Evolutionary conservation across 345 rosid genomes (phyloP), one percentile per base, ranked within the genome.

Genomic region (Eucalyptus fibrosa): DNA sequence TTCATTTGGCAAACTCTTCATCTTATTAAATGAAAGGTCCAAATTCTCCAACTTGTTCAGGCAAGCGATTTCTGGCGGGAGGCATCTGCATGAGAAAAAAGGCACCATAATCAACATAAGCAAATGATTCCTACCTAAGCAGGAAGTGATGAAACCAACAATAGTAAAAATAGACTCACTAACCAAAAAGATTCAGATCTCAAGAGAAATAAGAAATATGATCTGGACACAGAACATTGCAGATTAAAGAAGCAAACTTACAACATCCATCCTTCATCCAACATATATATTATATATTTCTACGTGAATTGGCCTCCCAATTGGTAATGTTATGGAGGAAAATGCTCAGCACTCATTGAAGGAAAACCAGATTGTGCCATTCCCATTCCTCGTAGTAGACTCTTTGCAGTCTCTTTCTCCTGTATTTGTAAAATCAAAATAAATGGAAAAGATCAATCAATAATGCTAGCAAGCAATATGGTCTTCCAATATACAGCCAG

Each of bases 41-140:
- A 98, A 91, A 90, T 91, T 92, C 95, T 97, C 97, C 93, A 97
- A 92, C 62, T 93, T 94, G 88, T 88, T 91, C 50, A 98, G 93
- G 95, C 96, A 96, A 77, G 99, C 97, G 91, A 98, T 98, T 95
- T 97, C 99, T 51, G 98, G 94, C 34, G 97, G 99, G 87, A 98
- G 94, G 88, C 93, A 98, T 93, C 98, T 98, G 95, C 94, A 94
- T 72, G 82, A 50, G 12, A 51, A 44, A 90, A 86, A 87, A 40
- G 42, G 87, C 40, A n/a, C 26, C 49, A 21, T 72, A 9, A 34
- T 72, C 44, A 72, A 37, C 82, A 34, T 72, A 72, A 72, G 82
- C 11, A 72, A 72, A 72, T 72, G 44, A 72, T 34, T 18, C 26
- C 82, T 72, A 10, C 82, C 82, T 34, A 72, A 18, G 40, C 23